These are phyloP conservation scores for Aspergillus leporis DNA, from an alignment of 495 filamentous ascomycete species.

Conservation along the genomic window DNA sequence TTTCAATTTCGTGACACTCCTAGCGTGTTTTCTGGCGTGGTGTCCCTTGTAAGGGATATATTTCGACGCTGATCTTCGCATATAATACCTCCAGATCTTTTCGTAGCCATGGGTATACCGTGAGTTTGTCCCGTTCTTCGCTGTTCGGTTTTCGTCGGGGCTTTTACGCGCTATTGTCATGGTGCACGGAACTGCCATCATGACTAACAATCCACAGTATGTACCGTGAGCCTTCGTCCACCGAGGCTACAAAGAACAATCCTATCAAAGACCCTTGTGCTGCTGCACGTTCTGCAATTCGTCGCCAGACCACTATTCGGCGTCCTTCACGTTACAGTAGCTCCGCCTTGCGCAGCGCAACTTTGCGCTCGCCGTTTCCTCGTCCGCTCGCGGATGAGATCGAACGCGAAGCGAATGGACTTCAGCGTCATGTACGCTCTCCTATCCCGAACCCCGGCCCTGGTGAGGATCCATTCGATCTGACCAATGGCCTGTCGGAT, in stretches of 20 bases:
- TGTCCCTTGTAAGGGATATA: constrained; percentile 5
- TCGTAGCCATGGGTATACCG: constrained; percentile 74
- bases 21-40: constrained; percentile 12
- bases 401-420: constrained; percentile 35
- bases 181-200: constrained; percentile 14
- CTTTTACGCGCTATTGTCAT: constrained; percentile 30
- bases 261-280: constrained; percentile 58
- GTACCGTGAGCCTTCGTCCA: constrained; percentile 54
- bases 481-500: constrained; percentile 28
- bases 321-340: constrained; percentile 32
- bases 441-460: constrained; percentile 30
- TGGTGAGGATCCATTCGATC: constrained; percentile 35
- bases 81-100: constrained; percentile 17
- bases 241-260: constrained; percentile 55
- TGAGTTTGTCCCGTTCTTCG: constrained; percentile 50
- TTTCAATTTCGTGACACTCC: constrained; percentile 11
- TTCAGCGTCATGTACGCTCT: constrained; percentile 30
- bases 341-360: constrained; percentile 33
- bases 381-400: constrained; percentile 48
- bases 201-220: constrained; percentile 44
- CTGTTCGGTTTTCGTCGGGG: constrained; percentile 5
- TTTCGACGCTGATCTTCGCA: constrained; percentile 10
- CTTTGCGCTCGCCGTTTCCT: constrained; percentile 33
- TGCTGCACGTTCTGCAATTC: constrained; percentile 70
- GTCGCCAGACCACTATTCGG: constrained; percentile 53